Evolutionary conservation across 31 red algal genomes (phyloP).

Genomic region (Endocladia muricata): DNA sequence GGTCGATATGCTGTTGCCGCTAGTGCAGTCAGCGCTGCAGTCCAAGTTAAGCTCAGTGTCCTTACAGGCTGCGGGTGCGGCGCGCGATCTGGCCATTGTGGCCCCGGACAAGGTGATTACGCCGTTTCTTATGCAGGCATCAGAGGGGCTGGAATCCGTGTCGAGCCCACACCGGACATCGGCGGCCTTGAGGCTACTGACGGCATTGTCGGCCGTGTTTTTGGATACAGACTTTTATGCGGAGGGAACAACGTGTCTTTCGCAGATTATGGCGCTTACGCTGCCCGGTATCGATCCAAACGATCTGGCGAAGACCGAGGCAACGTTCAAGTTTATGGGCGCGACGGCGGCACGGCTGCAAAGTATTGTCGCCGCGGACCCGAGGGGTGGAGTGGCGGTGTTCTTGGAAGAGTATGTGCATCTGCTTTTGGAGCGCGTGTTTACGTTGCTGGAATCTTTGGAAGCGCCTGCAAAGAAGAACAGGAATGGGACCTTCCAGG

Average conservation of each 20-base stretch:
- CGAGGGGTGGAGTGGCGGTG: conserved; percentile 25
- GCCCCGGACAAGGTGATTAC: conserved; percentile 52
- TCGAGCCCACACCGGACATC: conserved; percentile 84
- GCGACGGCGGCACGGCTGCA: conserved; percentile 69
- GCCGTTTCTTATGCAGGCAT: conserved; percentile 53
- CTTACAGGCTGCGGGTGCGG: conserved; percentile 48
- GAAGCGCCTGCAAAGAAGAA: conserved; percentile 86
- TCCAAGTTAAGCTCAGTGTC: conserved; percentile 47
- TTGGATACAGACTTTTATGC: conserved; percentile 67
- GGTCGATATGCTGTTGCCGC: conserved; percentile 54
- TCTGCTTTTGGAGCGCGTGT: conserved; percentile 72
- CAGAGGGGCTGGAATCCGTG: conserved; percentile 68
- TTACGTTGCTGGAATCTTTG: conserved; percentile 70
- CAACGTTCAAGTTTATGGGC: conserved; percentile 69
- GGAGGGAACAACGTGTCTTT: conserved; percentile 37
- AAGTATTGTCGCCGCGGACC: conserved; percentile 53
- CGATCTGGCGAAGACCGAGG: conserved; percentile 84
- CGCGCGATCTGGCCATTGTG: conserved; percentile 68
- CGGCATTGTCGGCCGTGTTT: conserved; percentile 75
- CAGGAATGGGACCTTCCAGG: conserved; percentile 30
- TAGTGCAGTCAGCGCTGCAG: conserved; percentile 65
- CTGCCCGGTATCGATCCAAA: conserved; percentile 93
- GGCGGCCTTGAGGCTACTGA: conserved; percentile 70
- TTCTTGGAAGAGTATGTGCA: conserved; percentile 83
- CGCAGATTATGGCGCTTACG: conserved; percentile 60